Percentiles rank a stretch among this genome's conserved stretches.
phyloP scores from a whole-genome alignment of 768 basidiomycete genomes.

The Tremella fuciformis region DNA sequence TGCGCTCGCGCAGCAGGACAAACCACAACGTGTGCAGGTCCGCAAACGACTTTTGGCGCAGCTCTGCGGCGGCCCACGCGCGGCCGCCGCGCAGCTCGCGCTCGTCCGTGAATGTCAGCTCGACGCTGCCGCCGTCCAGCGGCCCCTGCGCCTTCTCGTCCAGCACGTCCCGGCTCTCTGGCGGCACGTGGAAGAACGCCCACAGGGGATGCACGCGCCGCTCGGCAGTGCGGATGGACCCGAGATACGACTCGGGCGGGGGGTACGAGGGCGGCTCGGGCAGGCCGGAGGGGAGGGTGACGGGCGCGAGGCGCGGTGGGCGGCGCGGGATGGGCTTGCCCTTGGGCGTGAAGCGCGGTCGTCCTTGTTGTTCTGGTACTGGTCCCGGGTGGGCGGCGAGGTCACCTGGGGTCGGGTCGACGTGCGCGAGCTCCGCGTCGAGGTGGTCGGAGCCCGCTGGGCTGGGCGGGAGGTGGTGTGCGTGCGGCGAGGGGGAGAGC shows the following conservation, averaged over 20 bases:
- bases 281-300: slow-evolving; percentile 29
- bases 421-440: background rate
- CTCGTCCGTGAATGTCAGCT: too few relatives aligned
- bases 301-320: slow-evolving; percentile 29
- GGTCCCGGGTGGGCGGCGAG: background rate
- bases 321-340: slow-evolving; percentile 35
- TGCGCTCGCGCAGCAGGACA: slow-evolving; percentile 78
- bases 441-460: slow-evolving; percentile 2
- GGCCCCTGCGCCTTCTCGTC: slow-evolving; percentile 13
- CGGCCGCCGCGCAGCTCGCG: slow-evolving; percentile 60
- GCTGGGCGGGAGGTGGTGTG: slow-evolving; percentile 8
- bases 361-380: background rate
- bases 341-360: slow-evolving; percentile 33
- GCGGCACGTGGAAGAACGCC: slow-evolving; percentile 48
- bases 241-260: slow-evolving; percentile 29
- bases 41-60: slow-evolving; percentile 84
- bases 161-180: slow-evolving; percentile 12
- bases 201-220: slow-evolving; percentile 42
- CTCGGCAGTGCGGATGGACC: slow-evolving; percentile 7
- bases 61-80: slow-evolving; percentile 78
- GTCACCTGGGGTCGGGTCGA: slow-evolving; percentile 8
- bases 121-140: slow-evolving; percentile 27
- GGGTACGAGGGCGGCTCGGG: slow-evolving; percentile 38
- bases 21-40: slow-evolving; percentile 97
- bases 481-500: slow-evolving; percentile 6